A percentile compares a stretch with the other conserved stretches of the same genome.
Conservation (phyloP, 2,329 filamentous ascomycete genomes). For the Ciborinia camelliae region DNA sequence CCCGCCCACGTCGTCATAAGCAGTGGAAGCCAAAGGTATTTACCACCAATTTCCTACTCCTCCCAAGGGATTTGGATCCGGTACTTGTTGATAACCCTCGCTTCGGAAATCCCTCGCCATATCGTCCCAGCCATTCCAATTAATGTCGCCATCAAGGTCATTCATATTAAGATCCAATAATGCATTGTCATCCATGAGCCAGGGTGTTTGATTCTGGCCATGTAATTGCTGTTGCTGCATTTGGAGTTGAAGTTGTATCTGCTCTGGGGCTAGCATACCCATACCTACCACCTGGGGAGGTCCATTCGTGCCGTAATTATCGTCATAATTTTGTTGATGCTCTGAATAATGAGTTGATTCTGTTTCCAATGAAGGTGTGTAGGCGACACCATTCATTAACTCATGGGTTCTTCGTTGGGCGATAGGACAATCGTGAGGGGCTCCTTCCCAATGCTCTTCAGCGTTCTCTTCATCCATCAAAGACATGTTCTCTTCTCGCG, state of each 20-base stretch:
- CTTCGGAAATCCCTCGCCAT: constrained; percentile 37
- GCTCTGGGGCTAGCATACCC: constrained; percentile 28
- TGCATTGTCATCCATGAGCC: constrained; percentile 32
- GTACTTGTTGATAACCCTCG: constrained; percentile 23
- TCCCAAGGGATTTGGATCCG: constrained; percentile 25
- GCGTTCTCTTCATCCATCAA: constrained; percentile 20
- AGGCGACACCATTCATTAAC: background rate
- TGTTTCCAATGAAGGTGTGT: background rate
- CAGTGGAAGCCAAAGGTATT: background rate
- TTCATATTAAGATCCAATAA: constrained; percentile 35
- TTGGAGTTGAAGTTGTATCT: constrained; percentile 30
- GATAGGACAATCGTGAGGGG: constrained; percentile 9
- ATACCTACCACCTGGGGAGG: constrained; percentile 29
- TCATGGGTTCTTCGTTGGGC: background rate
- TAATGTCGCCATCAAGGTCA: constrained; percentile 31
- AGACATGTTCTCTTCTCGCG: constrained; percentile 49
- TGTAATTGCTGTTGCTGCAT: constrained; percentile 23
- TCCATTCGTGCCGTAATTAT: constrained; percentile 20
- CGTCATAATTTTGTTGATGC: background rate
- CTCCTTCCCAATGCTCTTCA: constrained; percentile 18
- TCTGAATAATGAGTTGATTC: background rate
- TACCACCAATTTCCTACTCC: constrained; percentile 35
- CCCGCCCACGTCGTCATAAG: background rate
- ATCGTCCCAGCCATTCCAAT: constrained; percentile 40
- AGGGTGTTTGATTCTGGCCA: constrained; percentile 20